Percentiles rank a stretch among this genome's conserved stretches.
phyloP scores from a whole-genome alignment of 768 basidiomycete genomes.

The Astraeus odoratus region DNA sequence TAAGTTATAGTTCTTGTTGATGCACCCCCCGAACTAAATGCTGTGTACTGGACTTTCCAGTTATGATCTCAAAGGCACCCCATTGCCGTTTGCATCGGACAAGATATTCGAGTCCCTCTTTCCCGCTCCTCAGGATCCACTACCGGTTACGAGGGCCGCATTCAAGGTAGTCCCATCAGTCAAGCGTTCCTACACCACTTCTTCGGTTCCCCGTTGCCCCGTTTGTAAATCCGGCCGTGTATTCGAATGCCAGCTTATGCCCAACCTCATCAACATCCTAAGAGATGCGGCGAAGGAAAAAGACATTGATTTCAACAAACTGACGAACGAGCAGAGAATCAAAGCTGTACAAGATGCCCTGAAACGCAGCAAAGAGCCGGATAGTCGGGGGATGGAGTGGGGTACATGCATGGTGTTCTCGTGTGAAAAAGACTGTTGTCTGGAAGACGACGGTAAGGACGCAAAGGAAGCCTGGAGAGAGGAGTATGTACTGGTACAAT shows the following conservation, averaged over 20 bases:
- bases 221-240: conserved; percentile 59
- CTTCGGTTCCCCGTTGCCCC: conserved; percentile 56
- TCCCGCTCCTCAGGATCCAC: conserved; percentile 38
- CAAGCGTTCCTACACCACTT: conserved; percentile 49
- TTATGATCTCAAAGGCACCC: conserved; percentile 82
- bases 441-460: conserved; percentile 34
- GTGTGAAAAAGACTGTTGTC: conserved; percentile 74
- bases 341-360: conserved; percentile 51
- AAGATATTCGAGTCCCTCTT: conserved; percentile 68
- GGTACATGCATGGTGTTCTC: conserved; percentile 88
- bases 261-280: conserved; percentile 81
- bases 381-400: conserved; percentile 82
- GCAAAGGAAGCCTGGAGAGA: conserved; percentile 55
- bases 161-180: conserved; percentile 44
- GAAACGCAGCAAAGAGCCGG: conserved; percentile 38
- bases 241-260: conserved; percentile 95
- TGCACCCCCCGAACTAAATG: not conserved
- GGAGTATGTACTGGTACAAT: conserved; percentile 69
- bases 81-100: conserved; percentile 83
- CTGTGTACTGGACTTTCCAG: conserved; percentile 31
- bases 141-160: conserved; percentile 53
- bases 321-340: conserved; percentile 64
- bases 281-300: conserved; percentile 24
- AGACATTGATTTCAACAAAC: conserved; percentile 19
- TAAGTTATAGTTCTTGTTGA: conserved; percentile 23